A percentile compares a stretch with the other conserved stretches of the same genome.
These are phyloP conservation scores for Cordyceps fumosorosea DNA, from an alignment of 2,329 filamentous ascomycete species.

Conservation along the genomic window DNA sequence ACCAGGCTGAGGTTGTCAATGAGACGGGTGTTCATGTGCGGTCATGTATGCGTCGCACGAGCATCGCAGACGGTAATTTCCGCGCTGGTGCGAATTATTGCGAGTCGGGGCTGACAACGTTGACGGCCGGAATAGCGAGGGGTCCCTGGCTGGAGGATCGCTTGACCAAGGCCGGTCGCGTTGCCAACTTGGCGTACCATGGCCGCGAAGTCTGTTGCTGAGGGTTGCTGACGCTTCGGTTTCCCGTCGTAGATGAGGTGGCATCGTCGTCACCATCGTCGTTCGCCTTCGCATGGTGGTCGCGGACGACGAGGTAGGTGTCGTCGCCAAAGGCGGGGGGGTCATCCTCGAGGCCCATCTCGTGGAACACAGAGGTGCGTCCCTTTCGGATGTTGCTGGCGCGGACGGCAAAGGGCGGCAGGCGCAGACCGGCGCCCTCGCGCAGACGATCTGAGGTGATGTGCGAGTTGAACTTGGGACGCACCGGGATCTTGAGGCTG, in stretches of 20 bases:
- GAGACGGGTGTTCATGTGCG: neutral
- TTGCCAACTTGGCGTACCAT: slow-evolving; percentile 40
- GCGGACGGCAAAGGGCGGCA: slow-evolving; percentile 33
- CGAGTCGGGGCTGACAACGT: neutral
- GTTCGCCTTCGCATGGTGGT: neutral
- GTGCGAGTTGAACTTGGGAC: slow-evolving; percentile 45
- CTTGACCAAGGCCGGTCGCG: slow-evolving; percentile 31
- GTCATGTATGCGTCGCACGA: neutral
- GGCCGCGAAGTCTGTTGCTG: slow-evolving; percentile 19
- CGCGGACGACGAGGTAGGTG: slow-evolving; percentile 8
- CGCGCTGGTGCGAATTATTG: neutral
- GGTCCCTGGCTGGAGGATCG: slow-evolving; percentile 37
- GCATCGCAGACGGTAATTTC: neutral
- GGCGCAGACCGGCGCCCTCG: slow-evolving; percentile 35
- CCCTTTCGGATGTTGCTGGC: slow-evolving; percentile 41
- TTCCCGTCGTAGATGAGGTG: neutral
- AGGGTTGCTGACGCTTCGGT: slow-evolving; percentile 5
- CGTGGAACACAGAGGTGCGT: slow-evolving; percentile 46
- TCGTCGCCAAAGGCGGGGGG: slow-evolving; percentile 16
- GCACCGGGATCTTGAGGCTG: slow-evolving; percentile 20
- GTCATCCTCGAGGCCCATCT: slow-evolving; percentile 39
- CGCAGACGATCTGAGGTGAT: slow-evolving; percentile 45
- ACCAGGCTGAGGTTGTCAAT: neutral
- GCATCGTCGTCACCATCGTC: neutral
- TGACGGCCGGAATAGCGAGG: slow-evolving; percentile 33